Percentiles rank a stretch among this genome's conserved stretches.
Evolutionary conservation across 1,139 yeast species (phyloP).

Genomic region (Wickerhamiella pararugosa): DNA sequence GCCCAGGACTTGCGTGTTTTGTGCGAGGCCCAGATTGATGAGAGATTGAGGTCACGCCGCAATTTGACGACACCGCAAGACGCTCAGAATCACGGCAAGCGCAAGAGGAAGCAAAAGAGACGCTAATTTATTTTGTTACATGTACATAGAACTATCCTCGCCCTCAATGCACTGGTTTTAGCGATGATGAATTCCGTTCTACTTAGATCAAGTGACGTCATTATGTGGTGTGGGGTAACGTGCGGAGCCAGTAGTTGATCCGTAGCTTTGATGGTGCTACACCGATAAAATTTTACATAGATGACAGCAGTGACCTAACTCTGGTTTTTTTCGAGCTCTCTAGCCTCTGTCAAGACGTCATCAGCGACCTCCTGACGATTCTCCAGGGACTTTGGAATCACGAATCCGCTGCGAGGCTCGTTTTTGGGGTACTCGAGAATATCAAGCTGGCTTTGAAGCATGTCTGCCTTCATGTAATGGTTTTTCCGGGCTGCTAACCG

Average conservation of each 20-base stretch:
- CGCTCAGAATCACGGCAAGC: neutral
- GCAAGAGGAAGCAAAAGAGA: neutral
- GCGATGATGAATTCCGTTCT: no score
- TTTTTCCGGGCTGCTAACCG: slow-evolving; percentile 49
- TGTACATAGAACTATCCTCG: neutral
- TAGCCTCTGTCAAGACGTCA: no score
- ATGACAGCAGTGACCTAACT: no score
- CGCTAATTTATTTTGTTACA: neutral
- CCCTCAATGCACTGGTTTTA: no score
- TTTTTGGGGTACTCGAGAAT: slow-evolving; percentile 53
- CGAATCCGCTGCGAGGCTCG: slow-evolving; percentile 15
- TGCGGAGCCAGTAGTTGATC: no score
- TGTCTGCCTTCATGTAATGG: slow-evolving; percentile 76
- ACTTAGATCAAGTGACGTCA: no score
- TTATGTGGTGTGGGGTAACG: no score
- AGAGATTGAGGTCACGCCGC: slow-evolving; percentile 11
- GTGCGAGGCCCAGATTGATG: slow-evolving; percentile 21
- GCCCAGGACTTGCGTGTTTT: slow-evolving; percentile 46
- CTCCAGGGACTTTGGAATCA: slow-evolving; percentile 15
- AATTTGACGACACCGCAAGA: neutral
- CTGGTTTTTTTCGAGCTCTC: no score
- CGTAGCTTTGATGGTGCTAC: no score
- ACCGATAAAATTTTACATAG: no score
- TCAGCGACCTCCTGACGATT: neutral
- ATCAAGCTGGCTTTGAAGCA: slow-evolving; percentile 67